phyloP scores from a whole-genome alignment of 164 flowering plant genomes.

The Euptelea pleiosperma region DNA sequence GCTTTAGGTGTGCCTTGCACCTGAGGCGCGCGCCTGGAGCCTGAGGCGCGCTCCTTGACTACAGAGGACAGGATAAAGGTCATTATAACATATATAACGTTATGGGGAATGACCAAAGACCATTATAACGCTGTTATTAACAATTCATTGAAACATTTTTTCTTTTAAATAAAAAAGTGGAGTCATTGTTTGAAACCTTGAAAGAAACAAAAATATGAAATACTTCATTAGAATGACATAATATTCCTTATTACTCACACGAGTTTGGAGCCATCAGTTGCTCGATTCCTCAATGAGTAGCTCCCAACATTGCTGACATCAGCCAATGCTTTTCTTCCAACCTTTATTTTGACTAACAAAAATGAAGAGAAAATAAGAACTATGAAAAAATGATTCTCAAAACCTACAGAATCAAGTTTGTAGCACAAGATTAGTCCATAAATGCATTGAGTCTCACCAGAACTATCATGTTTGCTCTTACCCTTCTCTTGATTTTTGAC shows the following conservation, averaged over 20 bases:
- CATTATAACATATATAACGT: no score
- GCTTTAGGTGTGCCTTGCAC: no score
- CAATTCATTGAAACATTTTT: no score
- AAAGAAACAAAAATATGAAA: background rate
- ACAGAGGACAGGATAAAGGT: no score
- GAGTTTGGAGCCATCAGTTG: slow-evolving; percentile 26
- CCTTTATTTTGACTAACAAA: slow-evolving; percentile 29
- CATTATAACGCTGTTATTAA: no score
- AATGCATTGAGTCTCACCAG: slow-evolving; percentile 39
- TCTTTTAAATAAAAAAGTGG: no score
- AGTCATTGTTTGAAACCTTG: no score
- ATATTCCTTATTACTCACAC: slow-evolving; percentile 30
- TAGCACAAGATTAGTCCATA: background rate
- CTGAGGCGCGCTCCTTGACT: no score
- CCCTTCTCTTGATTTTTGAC: slow-evolving; percentile 25
- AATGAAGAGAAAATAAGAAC: background rate
- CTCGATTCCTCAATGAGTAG: slow-evolving; percentile 18
- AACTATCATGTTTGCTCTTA: slow-evolving; percentile 26
- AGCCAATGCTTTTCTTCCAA: slow-evolving; percentile 52
- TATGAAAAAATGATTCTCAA: background rate
- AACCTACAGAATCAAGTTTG: background rate
- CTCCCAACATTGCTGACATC: slow-evolving; percentile 54
- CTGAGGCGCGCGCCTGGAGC: no score
- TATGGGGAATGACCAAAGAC: no score
- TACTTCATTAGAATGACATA: background rate